Base-by-base conservation (phyloP, 2,329 filamentous ascomycete genomes). In the Colletotrichum navitas region DNA sequence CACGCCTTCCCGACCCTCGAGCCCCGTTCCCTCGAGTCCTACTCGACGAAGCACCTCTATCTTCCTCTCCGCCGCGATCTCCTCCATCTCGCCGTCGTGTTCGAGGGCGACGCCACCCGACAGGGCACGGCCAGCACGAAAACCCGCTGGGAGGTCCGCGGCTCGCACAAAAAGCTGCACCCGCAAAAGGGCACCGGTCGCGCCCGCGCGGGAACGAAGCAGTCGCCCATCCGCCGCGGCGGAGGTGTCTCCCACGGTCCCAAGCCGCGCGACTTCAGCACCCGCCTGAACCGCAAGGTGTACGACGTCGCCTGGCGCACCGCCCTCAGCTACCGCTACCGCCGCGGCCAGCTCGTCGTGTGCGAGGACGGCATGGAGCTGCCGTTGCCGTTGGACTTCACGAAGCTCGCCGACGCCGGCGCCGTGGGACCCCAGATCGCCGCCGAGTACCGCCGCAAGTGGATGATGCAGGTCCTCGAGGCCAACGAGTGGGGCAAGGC, bases 291-390 rank as follows among this genome's bases (percentile, higher is more conserved):
- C 77, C 88, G 88, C 79, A 98, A 98, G 85, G 90, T 97, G 59
- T 99, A 99, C 84, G 95, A 98, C 82, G 87, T 97, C 77, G 96
- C 96, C 12, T 98, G 94, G 94, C 90, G 96, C 79, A 98, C 93
- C 54, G 96, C 96, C 14, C 87, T 99, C 75, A 96, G 93, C 78
- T 97, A 97, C 85, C 91, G 96, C 72, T 98, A 96, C 83, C 88
- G 92, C 75, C 90, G 91, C 75, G 96, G 95, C 60, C 94, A 98
- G 84, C 85, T 99, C 77, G 85, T 98, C 75, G 90, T 99, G 52
- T 91, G 96, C 77, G 91, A 95, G 78, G 92, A 94, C 78, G 89
- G 90, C 51, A 88, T 93, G 83, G 91, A 94, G 74, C 88, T 97
- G 71, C 80, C 81, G 14, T 77, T 89, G 75, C 87, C 88, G 0